Conservation (phyloP, 495 filamentous ascomycete genomes). For the Aspergillus hancockii region DNA sequence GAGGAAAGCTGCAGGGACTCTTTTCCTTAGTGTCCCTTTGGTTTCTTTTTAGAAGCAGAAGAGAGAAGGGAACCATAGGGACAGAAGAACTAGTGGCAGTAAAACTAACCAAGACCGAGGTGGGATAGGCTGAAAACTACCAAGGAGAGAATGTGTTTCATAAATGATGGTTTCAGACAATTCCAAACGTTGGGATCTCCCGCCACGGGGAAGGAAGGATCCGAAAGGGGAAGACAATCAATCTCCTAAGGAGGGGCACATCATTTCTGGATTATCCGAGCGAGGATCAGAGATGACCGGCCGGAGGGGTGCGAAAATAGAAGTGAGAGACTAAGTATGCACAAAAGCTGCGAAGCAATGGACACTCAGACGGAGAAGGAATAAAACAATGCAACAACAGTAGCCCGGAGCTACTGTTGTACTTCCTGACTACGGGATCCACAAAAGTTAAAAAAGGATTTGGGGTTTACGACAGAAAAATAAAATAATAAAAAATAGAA, state of each 20-base stretch:
- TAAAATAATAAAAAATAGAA: not conserved
- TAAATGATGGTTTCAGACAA: slow-evolving; percentile 27
- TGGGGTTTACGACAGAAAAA: not conserved
- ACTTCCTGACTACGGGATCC: slow-evolving; percentile 22
- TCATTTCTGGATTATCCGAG: slow-evolving; percentile 14
- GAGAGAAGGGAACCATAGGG: slow-evolving; percentile 10
- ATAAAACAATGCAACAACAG: slow-evolving; percentile 23
- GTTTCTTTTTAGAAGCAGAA: slow-evolving; percentile 13
- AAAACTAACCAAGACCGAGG: slow-evolving; percentile 23
- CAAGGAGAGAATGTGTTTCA: slow-evolving; percentile 29
- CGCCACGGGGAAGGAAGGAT: slow-evolving; percentile 18
- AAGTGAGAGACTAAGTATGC: slow-evolving; percentile 23
- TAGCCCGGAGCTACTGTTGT: slow-evolving; percentile 27
- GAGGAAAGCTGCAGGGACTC: slow-evolving; percentile 45
- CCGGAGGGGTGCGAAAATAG: slow-evolving; percentile 18
- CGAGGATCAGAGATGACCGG: slow-evolving; percentile 15
- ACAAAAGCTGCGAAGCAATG: slow-evolving; percentile 21
- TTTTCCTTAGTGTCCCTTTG: slow-evolving; percentile 18
- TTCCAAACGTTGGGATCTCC: slow-evolving; percentile 25
- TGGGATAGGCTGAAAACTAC: slow-evolving; percentile 23
- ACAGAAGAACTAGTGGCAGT: slow-evolving; percentile 19
- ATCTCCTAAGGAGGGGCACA: slow-evolving; percentile 19
- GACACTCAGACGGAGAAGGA: slow-evolving; percentile 16
- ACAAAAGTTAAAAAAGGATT: slow-evolving; percentile 3
- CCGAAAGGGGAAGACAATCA: slow-evolving; percentile 14